Percentiles rank a stretch among this genome's conserved stretches.
Evolutionary conservation across 495 filamentous ascomycete genomes (phyloP).

Genomic region (Aspergillus asperescens): DNA sequence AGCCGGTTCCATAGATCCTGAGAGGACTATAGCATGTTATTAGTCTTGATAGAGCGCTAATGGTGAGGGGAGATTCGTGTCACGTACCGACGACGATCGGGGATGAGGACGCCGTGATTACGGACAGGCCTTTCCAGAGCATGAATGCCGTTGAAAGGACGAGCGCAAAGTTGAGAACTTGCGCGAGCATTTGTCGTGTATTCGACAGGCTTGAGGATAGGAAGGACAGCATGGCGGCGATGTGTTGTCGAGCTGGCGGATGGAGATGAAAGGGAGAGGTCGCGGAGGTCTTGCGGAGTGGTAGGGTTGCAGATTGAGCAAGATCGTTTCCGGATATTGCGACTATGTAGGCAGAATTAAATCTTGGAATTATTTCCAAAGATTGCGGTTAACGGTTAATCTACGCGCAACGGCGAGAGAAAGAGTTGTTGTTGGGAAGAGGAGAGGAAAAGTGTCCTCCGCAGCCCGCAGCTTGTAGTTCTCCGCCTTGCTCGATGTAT

Average conservation of each 20-base stretch:
- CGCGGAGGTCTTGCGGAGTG: constrained; percentile 26
- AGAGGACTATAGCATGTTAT: constrained; percentile 53
- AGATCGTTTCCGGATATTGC: not conserved
- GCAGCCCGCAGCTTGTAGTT: not conserved
- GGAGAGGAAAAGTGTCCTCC: constrained; percentile 8
- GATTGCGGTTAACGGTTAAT: not conserved
- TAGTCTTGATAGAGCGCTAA: not conserved
- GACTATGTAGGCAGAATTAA: not conserved
- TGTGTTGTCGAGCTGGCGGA: not conserved
- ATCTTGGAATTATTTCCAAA: not conserved
- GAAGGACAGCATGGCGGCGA: constrained; percentile 62
- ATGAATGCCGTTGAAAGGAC: constrained; percentile 95
- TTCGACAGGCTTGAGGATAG: constrained; percentile 57
- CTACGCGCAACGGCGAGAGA: not conserved
- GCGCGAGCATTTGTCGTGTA: constrained; percentile 78
- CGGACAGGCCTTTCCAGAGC: constrained; percentile 95
- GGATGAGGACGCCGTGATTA: constrained; percentile 77
- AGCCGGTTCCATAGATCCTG: constrained; percentile 93
- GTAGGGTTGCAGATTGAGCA: not conserved
- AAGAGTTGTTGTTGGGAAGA: constrained; percentile 3
- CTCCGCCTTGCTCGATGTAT: constrained; percentile 21
- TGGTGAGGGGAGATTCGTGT: not conserved
- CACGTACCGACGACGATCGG: constrained; percentile 72
- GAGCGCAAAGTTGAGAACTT: constrained; percentile 90
- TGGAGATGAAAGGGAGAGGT: constrained; percentile 5